Evolutionary conservation across 2,329 filamentous ascomycete species (phyloP), one percentile per base, ranked within the genome.

Genomic region (Cytospora chrysosperma): DNA sequence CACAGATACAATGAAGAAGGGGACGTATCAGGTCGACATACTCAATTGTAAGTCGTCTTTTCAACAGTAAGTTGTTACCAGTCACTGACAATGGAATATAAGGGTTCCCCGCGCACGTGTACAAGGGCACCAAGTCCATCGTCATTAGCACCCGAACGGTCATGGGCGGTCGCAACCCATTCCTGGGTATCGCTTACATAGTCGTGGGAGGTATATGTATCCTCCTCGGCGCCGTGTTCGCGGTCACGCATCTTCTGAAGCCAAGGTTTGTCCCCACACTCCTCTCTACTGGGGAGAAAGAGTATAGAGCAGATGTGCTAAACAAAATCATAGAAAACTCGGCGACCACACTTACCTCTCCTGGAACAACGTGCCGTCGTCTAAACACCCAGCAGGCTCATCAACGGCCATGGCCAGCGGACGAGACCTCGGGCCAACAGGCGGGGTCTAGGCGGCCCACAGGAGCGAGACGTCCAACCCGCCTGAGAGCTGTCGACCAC

Each of bases 331-430:
- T 69, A 94, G 95, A 72, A 99, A 98, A 90, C 85, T 99, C 50
- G 95, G 95, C 66, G 95, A 99, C 75, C 95, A 98, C 77, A 97
- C 93, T 10, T 98, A 99, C 75, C 84, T 99, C 56, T 95, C 92
- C 27, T 99, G 95, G 95, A 97, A 98, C 75, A 86, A 86, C 64
- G 79, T 78, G 1, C 81, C 82, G 2, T 73, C 77, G 8, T 72
- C 74, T 7, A 77, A 75, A 69, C 76, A 81, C 71, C 71, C 76
- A 19, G 72, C 72, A 12, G 76, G 77, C 40, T 75, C 78, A 28
- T 72, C 74, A 62, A 75, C 79, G 17, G 81, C 77, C 65, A 74
- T 80, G 71, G 79, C 82, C 30, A 79, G 81, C 27, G 86, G 88
- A 65, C 85, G 89, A 67, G 83, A 88, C 62, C 62, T 81, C 66